A percentile compares a stretch with the other conserved stretches of the same genome.
phyloP scores from a whole-genome alignment of 768 basidiomycete species.

The Chiua virens region DNA sequence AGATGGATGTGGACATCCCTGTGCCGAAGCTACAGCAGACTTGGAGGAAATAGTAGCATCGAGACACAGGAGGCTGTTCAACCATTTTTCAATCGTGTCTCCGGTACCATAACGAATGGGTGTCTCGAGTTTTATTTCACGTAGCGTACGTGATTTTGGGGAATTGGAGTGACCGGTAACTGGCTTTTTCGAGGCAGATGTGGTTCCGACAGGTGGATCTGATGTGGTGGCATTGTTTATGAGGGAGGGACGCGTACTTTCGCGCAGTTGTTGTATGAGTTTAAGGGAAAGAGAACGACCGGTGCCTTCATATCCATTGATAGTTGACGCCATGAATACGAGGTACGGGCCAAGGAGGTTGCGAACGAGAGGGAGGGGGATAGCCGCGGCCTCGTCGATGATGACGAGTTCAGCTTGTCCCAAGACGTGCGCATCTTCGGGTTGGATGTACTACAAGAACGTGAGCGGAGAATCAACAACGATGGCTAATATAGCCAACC shows the following conservation, averaged over 20 bases:
- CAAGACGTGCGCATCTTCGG: conserved; percentile 95
- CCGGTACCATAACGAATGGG: conserved; percentile 90
- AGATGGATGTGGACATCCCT: conserved; percentile 93
- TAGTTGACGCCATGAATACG: conserved; percentile 98
- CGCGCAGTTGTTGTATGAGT: conserved; percentile 94
- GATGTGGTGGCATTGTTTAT: conserved; percentile 55
- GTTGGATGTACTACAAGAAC: conserved; percentile 86
- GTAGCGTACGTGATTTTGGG: conserved; percentile 67
- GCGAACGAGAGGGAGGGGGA: conserved; percentile 92
- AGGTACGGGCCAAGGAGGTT: conserved; percentile 95
- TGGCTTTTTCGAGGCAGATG: conserved; percentile 56
- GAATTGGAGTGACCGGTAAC: conserved; percentile 49
- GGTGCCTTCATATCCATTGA: conserved; percentile 99
- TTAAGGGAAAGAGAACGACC: conserved; percentile 98
- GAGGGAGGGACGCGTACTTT: conserved; percentile 80
- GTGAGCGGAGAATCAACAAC: conserved; percentile 2
- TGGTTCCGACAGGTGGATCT: conserved; percentile 35
- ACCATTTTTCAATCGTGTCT: conserved; percentile 93
- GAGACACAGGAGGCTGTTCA: conserved; percentile 86
- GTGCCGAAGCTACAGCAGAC: conserved; percentile 38
- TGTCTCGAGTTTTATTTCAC: conserved; percentile 92
- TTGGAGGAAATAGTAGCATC: conserved; percentile 70
- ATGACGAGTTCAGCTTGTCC: conserved; percentile 97
- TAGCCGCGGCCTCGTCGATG: conserved; percentile 98
- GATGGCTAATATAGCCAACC: conserved; percentile 42